Conservation (phyloP, 768 basidiomycete genomes). For the Psilocybe azurescens region DNA sequence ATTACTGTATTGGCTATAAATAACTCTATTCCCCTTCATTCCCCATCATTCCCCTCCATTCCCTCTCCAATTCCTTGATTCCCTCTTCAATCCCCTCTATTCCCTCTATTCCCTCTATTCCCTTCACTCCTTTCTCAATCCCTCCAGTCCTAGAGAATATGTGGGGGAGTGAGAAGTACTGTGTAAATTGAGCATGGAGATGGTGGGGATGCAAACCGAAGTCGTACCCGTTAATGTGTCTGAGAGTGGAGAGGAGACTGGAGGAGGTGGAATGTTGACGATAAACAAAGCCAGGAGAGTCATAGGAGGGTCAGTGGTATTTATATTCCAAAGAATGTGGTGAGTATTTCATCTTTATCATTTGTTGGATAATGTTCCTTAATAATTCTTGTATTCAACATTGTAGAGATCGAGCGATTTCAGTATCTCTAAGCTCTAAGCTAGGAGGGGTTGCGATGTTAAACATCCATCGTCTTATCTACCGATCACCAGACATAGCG, state of each 20-base stretch:
- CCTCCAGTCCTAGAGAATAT: no score
- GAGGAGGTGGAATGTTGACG: conserved; percentile 26
- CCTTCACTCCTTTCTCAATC: no score
- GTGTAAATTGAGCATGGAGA: conserved; percentile 87
- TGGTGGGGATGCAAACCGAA: conserved; percentile 85
- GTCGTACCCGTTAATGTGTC: conserved; percentile 33
- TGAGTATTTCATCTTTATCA: conserved; percentile 44
- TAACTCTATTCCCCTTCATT: no score
- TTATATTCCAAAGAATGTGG: conserved; percentile 78
- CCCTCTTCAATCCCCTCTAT: no score
- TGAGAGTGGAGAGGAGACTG: conserved; percentile 47
- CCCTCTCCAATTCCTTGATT: no score
- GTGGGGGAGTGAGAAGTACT: no score
- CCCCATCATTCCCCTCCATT: no score
- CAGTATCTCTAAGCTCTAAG: conserved; percentile 88
- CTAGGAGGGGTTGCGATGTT: conserved; percentile 79
- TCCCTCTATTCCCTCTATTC: no score
- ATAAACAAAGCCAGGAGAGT: conserved; percentile 28
- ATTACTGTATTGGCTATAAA: no score
- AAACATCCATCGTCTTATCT: conserved; percentile 89
- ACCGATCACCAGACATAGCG: conserved; percentile 79
- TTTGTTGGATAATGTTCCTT: not conserved
- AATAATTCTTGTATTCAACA: conserved; percentile 6
- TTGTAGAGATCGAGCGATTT: conserved; percentile 87
- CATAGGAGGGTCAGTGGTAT: conserved; percentile 87